Evolutionary conservation across 2,329 filamentous ascomycete genomes (phyloP), one percentile per base, ranked within the genome.

Genomic region (Alternaria triticina): DNA sequence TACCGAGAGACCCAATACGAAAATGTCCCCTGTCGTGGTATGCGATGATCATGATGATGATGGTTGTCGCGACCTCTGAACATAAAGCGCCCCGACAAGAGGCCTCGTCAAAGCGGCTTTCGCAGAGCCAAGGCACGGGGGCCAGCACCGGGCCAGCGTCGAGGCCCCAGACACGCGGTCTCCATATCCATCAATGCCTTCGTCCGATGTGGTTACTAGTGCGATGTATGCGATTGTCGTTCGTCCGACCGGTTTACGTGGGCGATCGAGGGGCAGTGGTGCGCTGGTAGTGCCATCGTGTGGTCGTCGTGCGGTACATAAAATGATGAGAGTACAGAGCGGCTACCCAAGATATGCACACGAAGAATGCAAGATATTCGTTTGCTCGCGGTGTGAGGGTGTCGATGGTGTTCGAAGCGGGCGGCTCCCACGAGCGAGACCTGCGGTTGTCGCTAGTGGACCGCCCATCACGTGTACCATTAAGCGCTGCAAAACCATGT

Each of bases 211-310:
- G 52, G 23, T 50, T 17, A 40, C 27, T 17, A 15, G 43, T 30
- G 20, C 11, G 25, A n/a, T 36, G 45, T 25, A 61, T 36, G 55
- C 28, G 36, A 62, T 59, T 45, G 61, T 33, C 40, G 28, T 25
- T 13, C 43, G 45, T 62, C 23, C 45, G 30, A 55, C 56, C n/a
- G 63, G 54, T 54, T 46, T 56, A 61, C 54, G 61, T 57, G 52
- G 62, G 59, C 52, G 64, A 68, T 62, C 68, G 71, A 71, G 71
- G 71, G 71, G 70, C 55, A 68, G 63, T 57, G 57, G 64, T 47
- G 58, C 64, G 58, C 43, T 52, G 30, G 36, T 40, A 20, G 46
- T 47, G 57, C 50, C 57, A 62, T 67, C 43, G 66, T 62, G 33
- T 27, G 23, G 20, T 47, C 52, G 36, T 40, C 15, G 36, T 27